Conservation (phyloP, 2,329 filamentous ascomycete genomes). For the Aspergillus floridensis region DNA sequence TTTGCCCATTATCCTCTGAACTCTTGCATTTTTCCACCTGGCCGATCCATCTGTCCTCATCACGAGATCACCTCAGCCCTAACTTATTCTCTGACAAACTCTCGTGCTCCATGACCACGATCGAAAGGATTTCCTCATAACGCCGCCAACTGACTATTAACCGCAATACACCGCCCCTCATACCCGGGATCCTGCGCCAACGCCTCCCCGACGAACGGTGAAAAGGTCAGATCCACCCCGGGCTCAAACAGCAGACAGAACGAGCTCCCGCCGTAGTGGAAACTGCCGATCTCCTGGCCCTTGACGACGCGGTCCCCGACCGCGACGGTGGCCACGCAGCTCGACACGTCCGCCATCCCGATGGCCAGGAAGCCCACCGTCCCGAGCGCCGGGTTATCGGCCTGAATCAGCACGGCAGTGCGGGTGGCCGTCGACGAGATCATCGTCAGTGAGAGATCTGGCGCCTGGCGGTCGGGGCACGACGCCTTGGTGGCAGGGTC, state of each 20-base stretch:
- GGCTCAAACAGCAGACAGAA: conserved; percentile 63
- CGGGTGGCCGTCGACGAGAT: conserved; percentile 64
- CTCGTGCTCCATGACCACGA: too few species aligned
- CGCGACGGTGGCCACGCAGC: conserved; percentile 67
- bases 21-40: too few species aligned
- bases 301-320: conserved; percentile 65
- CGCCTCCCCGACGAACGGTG: neutral
- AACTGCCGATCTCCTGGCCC: conserved; percentile 72
- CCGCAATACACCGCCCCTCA: neutral
- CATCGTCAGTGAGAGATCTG: conserved; percentile 58
- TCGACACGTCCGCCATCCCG: conserved; percentile 73
- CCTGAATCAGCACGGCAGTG: conserved; percentile 67
- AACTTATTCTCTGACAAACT: too few species aligned
- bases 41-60: too few species aligned
- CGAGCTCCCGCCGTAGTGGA: conserved; percentile 70
- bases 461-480: conserved; percentile 25
- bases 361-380: conserved; percentile 67
- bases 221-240: neutral
- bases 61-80: too few species aligned
- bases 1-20: too few species aligned
- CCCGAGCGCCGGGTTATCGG: conserved; percentile 63
- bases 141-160: neutral
- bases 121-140: neutral
- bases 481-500: conserved; percentile 24
- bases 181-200: neutral